Evolutionary conservation across 768 basidiomycete genomes (phyloP).

Genomic region (Xerocomellus intermedius): DNA sequence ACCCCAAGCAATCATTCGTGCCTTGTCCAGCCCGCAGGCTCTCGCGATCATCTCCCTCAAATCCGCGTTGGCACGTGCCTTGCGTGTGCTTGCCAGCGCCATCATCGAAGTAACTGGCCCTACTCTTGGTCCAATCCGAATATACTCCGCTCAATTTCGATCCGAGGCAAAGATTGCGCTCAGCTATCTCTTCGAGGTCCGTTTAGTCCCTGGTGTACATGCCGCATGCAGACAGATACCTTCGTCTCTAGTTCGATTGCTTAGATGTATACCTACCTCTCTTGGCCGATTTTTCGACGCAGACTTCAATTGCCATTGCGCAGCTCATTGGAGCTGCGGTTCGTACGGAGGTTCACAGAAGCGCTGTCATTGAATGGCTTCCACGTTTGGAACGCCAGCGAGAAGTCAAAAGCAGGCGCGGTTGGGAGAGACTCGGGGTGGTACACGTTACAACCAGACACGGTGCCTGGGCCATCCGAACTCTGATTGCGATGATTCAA

Average conservation of each 20-base stretch:
- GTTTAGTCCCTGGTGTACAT: neutral
- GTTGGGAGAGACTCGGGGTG: constrained; percentile 68
- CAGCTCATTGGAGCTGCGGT: constrained; percentile 57
- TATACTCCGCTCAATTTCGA: constrained; percentile 37
- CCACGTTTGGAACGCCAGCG: constrained; percentile 54
- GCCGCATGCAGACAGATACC: neutral
- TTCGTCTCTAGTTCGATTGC: constrained; percentile 45
- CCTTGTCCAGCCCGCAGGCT: constrained; percentile 45
- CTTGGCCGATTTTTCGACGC: constrained; percentile 43
- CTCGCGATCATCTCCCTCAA: constrained; percentile 42
- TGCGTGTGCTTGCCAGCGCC: constrained; percentile 57
- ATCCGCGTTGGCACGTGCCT: constrained; percentile 59
- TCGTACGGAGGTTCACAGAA: constrained; percentile 49
- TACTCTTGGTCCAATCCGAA: constrained; percentile 58
- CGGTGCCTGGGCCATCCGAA: constrained; percentile 61
- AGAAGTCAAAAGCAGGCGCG: constrained; percentile 58
- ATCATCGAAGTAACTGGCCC: constrained; percentile 71
- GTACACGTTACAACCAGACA: constrained; percentile 39
- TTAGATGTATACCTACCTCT: constrained; percentile 70
- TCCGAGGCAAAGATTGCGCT: constrained; percentile 56
- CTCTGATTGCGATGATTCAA: constrained; percentile 46
- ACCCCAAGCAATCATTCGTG: constrained; percentile 58
- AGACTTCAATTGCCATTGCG: constrained; percentile 50
- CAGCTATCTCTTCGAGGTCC: constrained; percentile 61
- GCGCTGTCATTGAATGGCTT: constrained; percentile 57